phyloP scores from a whole-genome alignment of 2,329 filamentous ascomycete species.

The Claviceps humidiphila region DNA sequence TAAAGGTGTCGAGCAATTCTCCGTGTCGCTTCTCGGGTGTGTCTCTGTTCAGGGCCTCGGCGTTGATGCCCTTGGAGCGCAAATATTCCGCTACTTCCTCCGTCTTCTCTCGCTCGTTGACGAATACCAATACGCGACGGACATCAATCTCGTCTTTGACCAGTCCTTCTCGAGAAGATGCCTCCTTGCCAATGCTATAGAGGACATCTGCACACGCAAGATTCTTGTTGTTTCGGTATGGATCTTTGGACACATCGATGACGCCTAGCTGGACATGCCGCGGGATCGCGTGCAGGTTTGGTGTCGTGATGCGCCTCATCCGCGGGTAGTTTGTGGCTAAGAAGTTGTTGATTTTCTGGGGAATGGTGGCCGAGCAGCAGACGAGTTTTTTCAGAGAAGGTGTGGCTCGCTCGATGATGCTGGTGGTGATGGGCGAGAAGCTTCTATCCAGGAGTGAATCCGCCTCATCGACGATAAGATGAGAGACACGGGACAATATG shows the following conservation, averaged over 20 bases:
- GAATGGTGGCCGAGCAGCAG: slow-evolving; percentile 93
- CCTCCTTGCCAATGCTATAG: slow-evolving; percentile 79
- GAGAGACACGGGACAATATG: slow-evolving; percentile 77
- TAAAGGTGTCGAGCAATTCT: slow-evolving; percentile 68
- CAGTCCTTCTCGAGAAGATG: slow-evolving; percentile 41
- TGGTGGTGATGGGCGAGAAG: slow-evolving; percentile 70
- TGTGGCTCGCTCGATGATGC: slow-evolving; percentile 67
- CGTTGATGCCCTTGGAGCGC: slow-evolving; percentile 73
- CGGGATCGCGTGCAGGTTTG: slow-evolving; percentile 91
- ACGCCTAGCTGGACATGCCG: slow-evolving; percentile 88
- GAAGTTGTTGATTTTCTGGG: slow-evolving; percentile 73
- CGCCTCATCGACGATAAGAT: slow-evolving; percentile 87
- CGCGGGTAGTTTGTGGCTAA: slow-evolving; percentile 72
- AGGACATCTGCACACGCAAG: slow-evolving; percentile 91
- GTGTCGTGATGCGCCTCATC: slow-evolving; percentile 77
- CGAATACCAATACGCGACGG: slow-evolving; percentile 86
- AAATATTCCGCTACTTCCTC: slow-evolving; percentile 71
- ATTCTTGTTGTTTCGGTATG: slow-evolving; percentile 83
- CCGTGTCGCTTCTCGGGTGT: slow-evolving; percentile 64
- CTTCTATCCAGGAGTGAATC: slow-evolving; percentile 91
- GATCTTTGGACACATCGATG: slow-evolving; percentile 81
- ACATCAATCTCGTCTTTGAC: slow-evolving; percentile 47
- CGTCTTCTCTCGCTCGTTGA: slow-evolving; percentile 89
- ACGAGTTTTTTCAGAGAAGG: slow-evolving; percentile 78
- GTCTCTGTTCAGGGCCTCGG: slow-evolving; percentile 73